These are phyloP conservation scores for Polyporus tsugae DNA, from an alignment of 1,284 basidiomycete species.

Conservation along the genomic window DNA sequence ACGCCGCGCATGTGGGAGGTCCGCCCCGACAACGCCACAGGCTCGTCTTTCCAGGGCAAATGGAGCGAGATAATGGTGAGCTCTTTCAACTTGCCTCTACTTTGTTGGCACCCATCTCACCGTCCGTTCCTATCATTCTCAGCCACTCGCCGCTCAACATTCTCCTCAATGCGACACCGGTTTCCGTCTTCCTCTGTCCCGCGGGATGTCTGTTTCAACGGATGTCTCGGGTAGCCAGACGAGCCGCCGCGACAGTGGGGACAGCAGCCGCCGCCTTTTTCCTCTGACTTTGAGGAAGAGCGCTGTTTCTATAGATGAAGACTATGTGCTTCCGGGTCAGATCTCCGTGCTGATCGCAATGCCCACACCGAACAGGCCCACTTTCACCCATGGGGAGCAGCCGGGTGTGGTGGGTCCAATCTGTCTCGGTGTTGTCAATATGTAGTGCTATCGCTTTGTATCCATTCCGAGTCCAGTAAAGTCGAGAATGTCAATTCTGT, in stretches of 20 bases:
- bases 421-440: background rate
- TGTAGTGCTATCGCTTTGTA: background rate
- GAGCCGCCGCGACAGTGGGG: background rate
- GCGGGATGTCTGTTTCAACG: background rate
- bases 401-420: background rate
- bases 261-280: background rate
- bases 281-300: background rate
- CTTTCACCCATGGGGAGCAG: background rate
- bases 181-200: background rate
- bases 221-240: background rate
- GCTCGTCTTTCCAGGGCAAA: background rate
- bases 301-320: background rate
- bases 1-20: slow-evolving; percentile 23
- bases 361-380: background rate
- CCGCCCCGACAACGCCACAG: background rate
- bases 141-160: background rate
- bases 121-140: background rate
- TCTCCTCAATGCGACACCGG: background rate
- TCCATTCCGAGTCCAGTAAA: background rate
- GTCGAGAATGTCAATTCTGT: background rate
- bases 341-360: slow-evolving; percentile 4
- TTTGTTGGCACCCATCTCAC: background rate
- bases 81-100: background rate
- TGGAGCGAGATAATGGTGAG: slow-evolving; percentile 22
- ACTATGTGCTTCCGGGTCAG: background rate